A percentile compares a stretch with the other conserved stretches of the same genome.
These are phyloP conservation scores for Isochrysis galbana DNA, from an alignment of 78 protist genomes.

Conservation along the genomic window DNA sequence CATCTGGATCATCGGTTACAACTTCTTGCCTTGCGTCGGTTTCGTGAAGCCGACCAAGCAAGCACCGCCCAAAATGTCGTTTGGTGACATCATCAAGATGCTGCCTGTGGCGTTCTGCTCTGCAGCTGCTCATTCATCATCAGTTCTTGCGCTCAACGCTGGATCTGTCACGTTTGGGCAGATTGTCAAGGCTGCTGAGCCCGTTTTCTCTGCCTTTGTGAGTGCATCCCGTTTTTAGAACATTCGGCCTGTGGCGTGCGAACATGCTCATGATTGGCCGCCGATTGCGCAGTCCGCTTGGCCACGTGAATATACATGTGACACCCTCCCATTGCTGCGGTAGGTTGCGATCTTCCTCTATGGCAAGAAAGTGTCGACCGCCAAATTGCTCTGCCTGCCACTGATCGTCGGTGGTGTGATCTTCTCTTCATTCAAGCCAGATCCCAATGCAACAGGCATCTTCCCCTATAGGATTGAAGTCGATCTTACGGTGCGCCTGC, in stretches of 20 bases:
- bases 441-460: too few relatives aligned
- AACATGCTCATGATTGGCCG: too few relatives aligned
- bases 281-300: too few relatives aligned
- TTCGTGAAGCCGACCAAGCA: background rate
- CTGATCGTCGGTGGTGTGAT: background rate
- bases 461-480: too few relatives aligned
- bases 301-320: too few relatives aligned
- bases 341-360: background rate
- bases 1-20: slow-evolving; percentile 18
- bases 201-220: slow-evolving; percentile 34
- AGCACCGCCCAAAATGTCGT: background rate
- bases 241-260: too few relatives aligned
- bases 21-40: background rate
- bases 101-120: slow-evolving; percentile 42
- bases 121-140: slow-evolving; percentile 35
- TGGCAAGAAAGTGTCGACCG: background rate
- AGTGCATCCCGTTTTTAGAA: too few relatives aligned
- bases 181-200: slow-evolving; percentile 54
- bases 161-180: slow-evolving; percentile 40
- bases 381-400: background rate
- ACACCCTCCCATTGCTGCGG: too few relatives aligned
- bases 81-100: background rate
- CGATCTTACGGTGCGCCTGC: too few relatives aligned
- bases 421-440: background rate
- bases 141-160: slow-evolving; percentile 23